Conservation (phyloP, 345 rosid species). For the Eucalyptus tenuipes region DNA sequence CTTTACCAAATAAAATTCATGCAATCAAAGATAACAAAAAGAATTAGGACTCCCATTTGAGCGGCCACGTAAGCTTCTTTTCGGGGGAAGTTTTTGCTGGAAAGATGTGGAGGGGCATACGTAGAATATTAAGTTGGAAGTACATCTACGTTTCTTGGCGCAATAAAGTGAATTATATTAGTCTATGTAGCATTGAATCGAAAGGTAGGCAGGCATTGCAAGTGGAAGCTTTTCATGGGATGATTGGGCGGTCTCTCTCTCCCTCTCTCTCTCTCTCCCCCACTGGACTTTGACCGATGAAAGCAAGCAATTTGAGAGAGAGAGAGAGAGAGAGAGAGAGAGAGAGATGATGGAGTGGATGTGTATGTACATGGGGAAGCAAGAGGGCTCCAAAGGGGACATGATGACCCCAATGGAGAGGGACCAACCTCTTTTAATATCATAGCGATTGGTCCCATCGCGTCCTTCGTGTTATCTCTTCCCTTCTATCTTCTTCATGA, state of each 20-base stretch:
- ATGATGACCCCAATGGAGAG: not conserved
- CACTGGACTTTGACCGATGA: not conserved
- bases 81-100: not conserved
- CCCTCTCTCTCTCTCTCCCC: not conserved
- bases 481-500: not conserved
- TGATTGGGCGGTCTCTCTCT: slow-evolving; percentile 30
- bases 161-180: not conserved
- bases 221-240: slow-evolving; percentile 56
- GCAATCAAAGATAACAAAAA: not conserved
- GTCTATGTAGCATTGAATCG: not conserved
- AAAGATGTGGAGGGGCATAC: not conserved
- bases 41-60: not conserved
- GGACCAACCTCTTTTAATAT: not conserved
- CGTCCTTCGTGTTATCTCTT: slow-evolving; percentile 7
- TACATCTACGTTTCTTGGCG: not conserved
- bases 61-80: not conserved
- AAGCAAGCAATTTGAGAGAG: not conserved
- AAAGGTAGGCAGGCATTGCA: slow-evolving; percentile 12
- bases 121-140: not conserved
- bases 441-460: slow-evolving; percentile 7
- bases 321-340: not conserved
- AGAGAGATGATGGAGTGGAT: not conserved
- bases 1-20: not conserved
- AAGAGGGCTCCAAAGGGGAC: slow-evolving; percentile 1
- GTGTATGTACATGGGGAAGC: slow-evolving; percentile 8